Base-by-base conservation (phyloP, 2,329 filamentous ascomycete genomes). In the Cladobotryum protrusum region DNA sequence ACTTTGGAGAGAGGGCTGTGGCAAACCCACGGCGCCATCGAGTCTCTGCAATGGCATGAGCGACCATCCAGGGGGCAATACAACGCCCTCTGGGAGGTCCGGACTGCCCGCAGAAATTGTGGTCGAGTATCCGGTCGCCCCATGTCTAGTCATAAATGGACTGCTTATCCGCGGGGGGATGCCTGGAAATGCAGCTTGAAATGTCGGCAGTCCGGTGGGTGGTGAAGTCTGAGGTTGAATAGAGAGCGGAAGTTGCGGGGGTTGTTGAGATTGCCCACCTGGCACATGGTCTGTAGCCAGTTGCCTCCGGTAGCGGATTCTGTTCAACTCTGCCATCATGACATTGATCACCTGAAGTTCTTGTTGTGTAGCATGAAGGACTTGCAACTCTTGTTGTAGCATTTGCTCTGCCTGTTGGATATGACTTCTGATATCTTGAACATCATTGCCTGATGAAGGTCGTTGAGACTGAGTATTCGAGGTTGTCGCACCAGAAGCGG, bases 311-410 rank as follows among this genome's bases (percentile, higher is more conserved):
- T 72, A 74, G 19, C 85, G 82, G 48, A 91, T 71, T 52, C 85
- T 78, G 33, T 79, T 72, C 45, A 93, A 65, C 63, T 93, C 88
- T 17, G 71, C 69, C 53, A 87, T 78, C 53, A 93, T 72, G 14
- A 82, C 69, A 47, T 84, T 78, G n/a, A 90, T 71, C n/a, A 80
- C 70, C 43, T 82, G 77, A 4, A 91, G 63, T 62, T 93, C 86
- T 33, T 84, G 78, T 45, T 86, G 79, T 14, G 82, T 80, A 33
- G 78, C 61, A 42, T 83, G 79, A 15, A 92, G 70, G 39, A 70
- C 71, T 43, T 79, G 74, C 33, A 88, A 75, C 60, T 91, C 86
- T 49, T 82, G 78, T 57, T 83, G 74, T 19, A 93, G 74, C 48
- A 86, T 79, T 48, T 83, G 78, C 56, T 89, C 85, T 13, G 89